Evolutionary conservation across 768 basidiomycete genomes (phyloP).

Genomic region (Boletus sp.): DNA sequence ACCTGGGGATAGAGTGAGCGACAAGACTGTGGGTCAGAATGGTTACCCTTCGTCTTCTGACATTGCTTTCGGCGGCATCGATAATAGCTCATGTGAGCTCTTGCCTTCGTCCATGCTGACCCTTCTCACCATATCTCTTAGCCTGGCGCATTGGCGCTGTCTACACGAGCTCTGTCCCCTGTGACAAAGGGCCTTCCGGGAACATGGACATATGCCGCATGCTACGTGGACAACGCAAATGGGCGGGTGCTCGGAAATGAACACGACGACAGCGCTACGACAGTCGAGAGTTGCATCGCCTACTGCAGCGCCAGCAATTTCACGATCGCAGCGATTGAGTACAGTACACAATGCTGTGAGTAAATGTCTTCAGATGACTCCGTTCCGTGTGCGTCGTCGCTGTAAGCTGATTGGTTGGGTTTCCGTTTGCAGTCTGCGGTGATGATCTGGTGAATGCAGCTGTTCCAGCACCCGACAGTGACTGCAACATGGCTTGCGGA

Average conservation of each 20-base stretch:
- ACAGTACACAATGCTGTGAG: conserved; percentile 49
- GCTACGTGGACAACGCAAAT: conserved; percentile 70
- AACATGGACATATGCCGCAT: conserved; percentile 59
- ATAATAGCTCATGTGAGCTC: not conserved
- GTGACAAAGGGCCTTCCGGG: conserved; percentile 52
- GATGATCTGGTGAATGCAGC: conserved; percentile 64
- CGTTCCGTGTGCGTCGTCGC: not conserved
- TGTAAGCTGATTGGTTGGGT: not conserved
- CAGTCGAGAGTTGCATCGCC: conserved; percentile 62
- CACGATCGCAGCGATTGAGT: conserved; percentile 72
- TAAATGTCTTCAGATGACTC: not conserved
- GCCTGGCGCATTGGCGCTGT: not conserved
- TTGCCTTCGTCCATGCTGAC: not conserved
- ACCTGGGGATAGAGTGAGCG: not conserved
- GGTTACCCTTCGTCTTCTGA: not conserved
- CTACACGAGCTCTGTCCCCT: conserved; percentile 22
- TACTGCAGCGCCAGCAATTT: conserved; percentile 56
- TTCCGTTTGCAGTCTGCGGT: conserved; percentile 59
- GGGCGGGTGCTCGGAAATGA: conserved; percentile 59
- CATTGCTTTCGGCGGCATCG: not conserved
- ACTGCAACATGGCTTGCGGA: conserved; percentile 73
- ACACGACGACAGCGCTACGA: conserved; percentile 40
- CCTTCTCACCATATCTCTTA: not conserved
- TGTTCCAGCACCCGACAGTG: conserved; percentile 41
- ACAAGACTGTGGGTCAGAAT: not conserved